phyloP scores from a whole-genome alignment of 345 rosid genomes.

The Hibiscus tridactylites region DNA sequence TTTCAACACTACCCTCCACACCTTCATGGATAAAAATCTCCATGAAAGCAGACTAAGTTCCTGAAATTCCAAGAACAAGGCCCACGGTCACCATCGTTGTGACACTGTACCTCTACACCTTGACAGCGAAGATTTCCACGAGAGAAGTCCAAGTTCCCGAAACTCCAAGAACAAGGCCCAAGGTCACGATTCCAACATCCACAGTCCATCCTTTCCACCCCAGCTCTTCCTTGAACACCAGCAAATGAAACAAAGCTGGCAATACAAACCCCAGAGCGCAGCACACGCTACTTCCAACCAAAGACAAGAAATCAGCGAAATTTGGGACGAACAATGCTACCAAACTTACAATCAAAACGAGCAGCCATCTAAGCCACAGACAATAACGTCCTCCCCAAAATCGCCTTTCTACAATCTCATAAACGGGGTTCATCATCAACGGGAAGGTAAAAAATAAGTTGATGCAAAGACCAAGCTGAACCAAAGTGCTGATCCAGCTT shows the following conservation, averaged over 20 bases:
- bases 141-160: conserved; percentile 75
- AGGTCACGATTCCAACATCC: conserved; percentile 43
- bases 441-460: conserved; percentile 89
- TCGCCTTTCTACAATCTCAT: conserved; percentile 77
- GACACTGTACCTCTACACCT: conserved; percentile 13
- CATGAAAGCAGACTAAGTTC: conserved; percentile 59
- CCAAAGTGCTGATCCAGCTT: conserved; percentile 46
- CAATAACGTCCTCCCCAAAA: conserved; percentile 52
- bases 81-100: conserved; percentile 38
- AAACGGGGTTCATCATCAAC: conserved; percentile 87
- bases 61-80: conserved; percentile 49
- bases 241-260: conserved; percentile 77
- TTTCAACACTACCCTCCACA: neutral
- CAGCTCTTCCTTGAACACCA: conserved; percentile 67
- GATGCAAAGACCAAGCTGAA: conserved; percentile 68
- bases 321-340: conserved; percentile 73
- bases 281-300: conserved; percentile 86
- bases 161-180: conserved; percentile 52
- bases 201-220: conserved; percentile 45
- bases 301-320: conserved; percentile 75
- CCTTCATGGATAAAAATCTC: conserved; percentile 52
- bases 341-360: conserved; percentile 53
- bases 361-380: conserved; percentile 68
- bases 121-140: conserved; percentile 47
- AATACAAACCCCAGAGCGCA: conserved; percentile 69